Base-by-base conservation (phyloP, 306 rosid genomes). In the Quercus gilva region DNA sequence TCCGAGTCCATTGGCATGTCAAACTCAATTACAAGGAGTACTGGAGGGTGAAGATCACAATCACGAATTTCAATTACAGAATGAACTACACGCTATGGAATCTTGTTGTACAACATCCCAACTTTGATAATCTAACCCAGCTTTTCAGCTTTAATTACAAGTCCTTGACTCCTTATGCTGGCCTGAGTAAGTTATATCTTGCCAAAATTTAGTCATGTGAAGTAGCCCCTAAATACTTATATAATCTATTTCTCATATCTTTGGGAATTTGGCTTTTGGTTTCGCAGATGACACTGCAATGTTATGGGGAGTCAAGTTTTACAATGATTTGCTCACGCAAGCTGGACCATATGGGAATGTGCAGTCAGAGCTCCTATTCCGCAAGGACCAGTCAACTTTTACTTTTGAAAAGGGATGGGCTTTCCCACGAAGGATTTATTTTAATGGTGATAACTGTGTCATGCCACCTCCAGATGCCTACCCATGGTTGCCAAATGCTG, bases 1-100 rank as follows among this genome's bases (percentile, higher is more conserved):
- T 95, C 79, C 89, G 97, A 83, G 83, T 95, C 86, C 99, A 95
- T 88, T 95, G 99, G 99, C 99, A 95, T n/a, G 98, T 95, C 80
- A 95, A 95, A 85, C 84, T 95, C 80, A 95, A 95, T 76, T 95
- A 95, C 85, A 95, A 92, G 85, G 98, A 95, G 79, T 95, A 95
- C 77, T 95, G 99, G 99, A 86, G 99, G 88, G 91, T 95, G 85
- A 95, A 93, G 91, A 80, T 95, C 78, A 89, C 99, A 59, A 88
- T 95, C 80, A 92, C 96, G 19, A 95, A 95, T 84, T 95, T 95
- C 93, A 95, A 95, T 78, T 95, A 92, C 91, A 82, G 97, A 84
- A 90, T 95, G 99, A 95, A 95, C 78, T 95, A 91, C 81, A 77
- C 99, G 2, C 92, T 74, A 57, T 95, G 99, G 99, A 95, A 92